These are phyloP conservation scores for Xylaria telfairii DNA, from an alignment of 495 filamentous ascomycete species.

Conservation along the genomic window DNA sequence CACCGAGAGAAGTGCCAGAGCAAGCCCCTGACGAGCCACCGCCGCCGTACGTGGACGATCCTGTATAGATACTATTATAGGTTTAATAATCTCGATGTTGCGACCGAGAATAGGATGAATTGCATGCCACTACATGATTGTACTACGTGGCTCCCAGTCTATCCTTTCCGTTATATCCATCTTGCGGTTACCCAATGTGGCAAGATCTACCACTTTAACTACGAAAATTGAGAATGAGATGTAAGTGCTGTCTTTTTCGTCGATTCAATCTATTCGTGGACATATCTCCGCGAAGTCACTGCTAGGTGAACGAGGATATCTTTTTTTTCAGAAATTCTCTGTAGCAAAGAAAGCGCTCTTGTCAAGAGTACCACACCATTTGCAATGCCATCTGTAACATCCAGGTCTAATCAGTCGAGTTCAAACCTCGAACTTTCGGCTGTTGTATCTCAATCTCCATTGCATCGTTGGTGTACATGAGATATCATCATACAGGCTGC, in stretches of 20 bases:
- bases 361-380: too few relatives aligned
- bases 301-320: background rate
- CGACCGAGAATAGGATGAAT: background rate
- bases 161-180: background rate
- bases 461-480: background rate
- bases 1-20: constrained; percentile 27
- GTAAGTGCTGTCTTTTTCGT: background rate
- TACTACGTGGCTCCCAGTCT: background rate
- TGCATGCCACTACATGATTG: too few relatives aligned
- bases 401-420: too few relatives aligned
- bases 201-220: too few relatives aligned
- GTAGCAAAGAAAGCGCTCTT: background rate
- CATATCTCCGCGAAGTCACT: background rate
- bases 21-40: constrained; percentile 38
- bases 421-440: background rate
- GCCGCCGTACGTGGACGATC: constrained; percentile 41
- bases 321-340: background rate
- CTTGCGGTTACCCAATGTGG: background rate
- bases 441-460: background rate
- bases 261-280: background rate
- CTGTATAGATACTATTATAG: constrained; percentile 33
- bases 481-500: background rate
- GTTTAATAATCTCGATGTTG: background rate
- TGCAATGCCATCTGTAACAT: background rate
- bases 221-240: background rate